Conservation (phyloP, 352 stramenopile genomes). For the Phytophthora melonis region DNA sequence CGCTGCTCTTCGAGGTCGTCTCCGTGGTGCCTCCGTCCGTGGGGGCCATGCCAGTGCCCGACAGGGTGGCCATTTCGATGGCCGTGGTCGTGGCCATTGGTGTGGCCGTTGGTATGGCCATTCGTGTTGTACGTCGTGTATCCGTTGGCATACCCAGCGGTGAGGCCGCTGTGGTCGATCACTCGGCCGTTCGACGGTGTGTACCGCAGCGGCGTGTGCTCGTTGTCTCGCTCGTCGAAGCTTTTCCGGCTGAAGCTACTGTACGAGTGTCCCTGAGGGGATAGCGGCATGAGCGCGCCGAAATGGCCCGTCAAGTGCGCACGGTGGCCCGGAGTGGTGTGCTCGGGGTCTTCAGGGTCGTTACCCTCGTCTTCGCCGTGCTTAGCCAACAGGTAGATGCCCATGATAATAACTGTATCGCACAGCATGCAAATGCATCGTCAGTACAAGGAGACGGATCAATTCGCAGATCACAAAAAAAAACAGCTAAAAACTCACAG, state of each 20-base stretch:
- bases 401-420: conserved; percentile 78
- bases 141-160: conserved; percentile 25
- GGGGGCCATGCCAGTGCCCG: conserved; percentile 30
- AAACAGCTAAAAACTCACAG: conserved; percentile 52
- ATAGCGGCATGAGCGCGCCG: conserved; percentile 83
- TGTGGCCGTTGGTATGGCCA: conserved; percentile 21
- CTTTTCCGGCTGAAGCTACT: conserved; percentile 51
- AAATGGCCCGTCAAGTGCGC: conserved; percentile 74
- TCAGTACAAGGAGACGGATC: conserved; percentile 1
- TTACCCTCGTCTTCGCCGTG: conserved; percentile 69
- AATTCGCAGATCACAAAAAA: background rate
- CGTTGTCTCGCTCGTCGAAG: conserved; percentile 59
- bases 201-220: conserved; percentile 50
- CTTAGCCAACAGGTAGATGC: conserved; percentile 87
- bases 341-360: conserved; percentile 37
- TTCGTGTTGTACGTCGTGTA: conserved; percentile 28
- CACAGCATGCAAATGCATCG: background rate
- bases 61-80: conserved; percentile 26
- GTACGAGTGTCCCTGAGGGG: conserved; percentile 53
- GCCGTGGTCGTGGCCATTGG: conserved; percentile 18
- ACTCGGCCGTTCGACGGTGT: conserved; percentile 34
- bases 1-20: conserved; percentile 38
- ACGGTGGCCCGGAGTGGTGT: conserved; percentile 49
- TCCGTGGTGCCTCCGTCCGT: conserved; percentile 33
- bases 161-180: conserved; percentile 28